Base-by-base conservation (phyloP, 495 filamentous ascomycete species). In the Hypoxylon lienhwacheense region DNA sequence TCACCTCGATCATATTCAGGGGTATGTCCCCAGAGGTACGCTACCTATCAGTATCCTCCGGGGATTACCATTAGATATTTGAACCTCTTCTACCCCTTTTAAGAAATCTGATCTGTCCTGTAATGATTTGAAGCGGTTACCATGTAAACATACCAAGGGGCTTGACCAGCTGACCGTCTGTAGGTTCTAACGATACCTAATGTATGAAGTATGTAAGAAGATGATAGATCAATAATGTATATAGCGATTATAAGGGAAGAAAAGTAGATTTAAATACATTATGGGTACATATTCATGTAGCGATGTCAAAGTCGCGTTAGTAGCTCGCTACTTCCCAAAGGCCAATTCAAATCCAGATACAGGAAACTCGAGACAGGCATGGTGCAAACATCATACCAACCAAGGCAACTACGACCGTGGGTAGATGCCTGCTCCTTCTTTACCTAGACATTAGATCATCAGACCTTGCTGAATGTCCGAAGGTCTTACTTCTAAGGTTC, bases 401-500 rank as follows among this genome's bases (percentile, higher is more conserved):
- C 22, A 37, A 40, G 34, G 40, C 33, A 17, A 42, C 29, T 29
- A 46, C 56, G 20, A 55, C 34, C 34, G 11, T 14, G 11, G 19
- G 12, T 25, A 53, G 21, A 39, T 48, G 33, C 19, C 21, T 57
- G 29, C 48, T 22, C 29, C 3, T 14, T 5, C 10, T 32, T 42
- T 40, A 46, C 5, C 21, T 28, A 12, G 21, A 32, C 26, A 12
- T 6, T 8, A 26, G 24, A 51, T 46, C n/a, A 29, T 39, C 37
- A 35, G 33, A 46, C 35, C 34, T 34, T 40, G 24, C 12, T 47
- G n/a, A 19, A 42, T 7, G 20, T 53, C 44, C 39, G 44, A 48
- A 46, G 34, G 41, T 41, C 40, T 47, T 42, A 41, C 46, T 51
- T 55, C 51, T n/a, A n/a, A n/a, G n/a, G n/a, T n/a, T n/a, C n/a